Percentiles rank a stretch among this genome's conserved stretches.
phyloP scores from a whole-genome alignment of 306 rosid species.

The Acmispon strigosus region DNA sequence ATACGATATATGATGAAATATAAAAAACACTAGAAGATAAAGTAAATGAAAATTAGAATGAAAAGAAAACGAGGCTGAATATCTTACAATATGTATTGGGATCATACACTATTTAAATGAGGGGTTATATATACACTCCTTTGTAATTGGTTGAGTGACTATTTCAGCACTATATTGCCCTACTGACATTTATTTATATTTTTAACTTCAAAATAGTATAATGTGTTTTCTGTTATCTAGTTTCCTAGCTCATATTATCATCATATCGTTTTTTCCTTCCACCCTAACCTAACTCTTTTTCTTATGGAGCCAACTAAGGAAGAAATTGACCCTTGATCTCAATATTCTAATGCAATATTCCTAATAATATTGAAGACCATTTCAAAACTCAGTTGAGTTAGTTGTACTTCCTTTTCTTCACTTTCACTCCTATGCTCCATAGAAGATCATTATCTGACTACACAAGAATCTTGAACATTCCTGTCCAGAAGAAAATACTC shows the following conservation, averaged over 20 bases:
- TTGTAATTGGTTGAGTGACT: too few relatives aligned
- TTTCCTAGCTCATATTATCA: not conserved
- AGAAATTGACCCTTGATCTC: constrained; percentile 3
- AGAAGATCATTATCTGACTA: constrained; percentile 13
- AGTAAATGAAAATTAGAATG: too few relatives aligned
- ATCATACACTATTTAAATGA: too few relatives aligned
- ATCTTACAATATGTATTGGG: too few relatives aligned
- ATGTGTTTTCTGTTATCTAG: not conserved
- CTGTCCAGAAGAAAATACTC: not conserved
- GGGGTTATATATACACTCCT: too few relatives aligned
- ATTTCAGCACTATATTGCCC: too few relatives aligned
- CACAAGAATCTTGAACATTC: constrained; percentile 1
- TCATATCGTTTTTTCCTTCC: not conserved
- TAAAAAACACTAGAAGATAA: too few relatives aligned
- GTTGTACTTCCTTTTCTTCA: not conserved
- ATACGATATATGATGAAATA: too few relatives aligned
- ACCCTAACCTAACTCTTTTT: not conserved
- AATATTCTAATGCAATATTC: constrained; percentile 7
- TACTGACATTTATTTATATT: not conserved
- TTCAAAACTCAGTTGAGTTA: not conserved
- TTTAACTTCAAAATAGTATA: not conserved
- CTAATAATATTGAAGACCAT: not conserved
- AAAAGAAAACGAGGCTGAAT: too few relatives aligned
- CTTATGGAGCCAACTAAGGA: not conserved
- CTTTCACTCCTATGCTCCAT: not conserved